Conservation (phyloP, 257 asterid genomes). For the Verbascum thapsus region DNA sequence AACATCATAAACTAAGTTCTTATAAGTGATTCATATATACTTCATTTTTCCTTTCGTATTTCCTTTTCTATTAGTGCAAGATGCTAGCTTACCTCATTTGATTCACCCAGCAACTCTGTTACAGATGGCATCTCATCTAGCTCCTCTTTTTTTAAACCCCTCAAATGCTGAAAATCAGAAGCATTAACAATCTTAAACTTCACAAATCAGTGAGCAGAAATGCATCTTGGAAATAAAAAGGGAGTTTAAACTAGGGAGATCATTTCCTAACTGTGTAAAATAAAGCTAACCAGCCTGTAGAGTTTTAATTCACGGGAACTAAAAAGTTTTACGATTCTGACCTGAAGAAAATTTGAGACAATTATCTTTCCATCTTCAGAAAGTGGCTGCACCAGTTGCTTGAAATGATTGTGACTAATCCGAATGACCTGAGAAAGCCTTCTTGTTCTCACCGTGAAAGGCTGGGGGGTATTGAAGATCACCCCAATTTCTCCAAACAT, state of each 20-base stretch:
- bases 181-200: constrained; percentile 26
- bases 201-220: constrained; percentile 15
- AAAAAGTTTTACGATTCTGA: constrained; percentile 32
- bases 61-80: constrained; percentile 10
- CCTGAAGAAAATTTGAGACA: constrained; percentile 78
- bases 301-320: constrained; percentile 16
- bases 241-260: not conserved
- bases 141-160: constrained; percentile 58
- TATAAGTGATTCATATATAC: not conserved
- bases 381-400: constrained; percentile 76
- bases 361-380: constrained; percentile 63
- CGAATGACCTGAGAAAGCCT: constrained; percentile 90
- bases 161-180: constrained; percentile 60
- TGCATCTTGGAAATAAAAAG: not conserved
- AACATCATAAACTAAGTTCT: not conserved
- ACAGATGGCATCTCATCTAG: constrained; percentile 73
- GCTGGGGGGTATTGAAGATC: constrained; percentile 82
- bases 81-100: constrained; percentile 60
- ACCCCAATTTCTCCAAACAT: constrained; percentile 93
- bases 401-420: constrained; percentile 88
- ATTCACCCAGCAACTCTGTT: constrained; percentile 59
- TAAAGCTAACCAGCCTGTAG: constrained; percentile 7
- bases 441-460: constrained; percentile 87
- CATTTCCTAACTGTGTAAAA: constrained; percentile 18
- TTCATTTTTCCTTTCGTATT: too few relatives aligned